Evolutionary conservation across 331 rosid genomes (phyloP).

Genomic region (Quercus lobata): DNA sequence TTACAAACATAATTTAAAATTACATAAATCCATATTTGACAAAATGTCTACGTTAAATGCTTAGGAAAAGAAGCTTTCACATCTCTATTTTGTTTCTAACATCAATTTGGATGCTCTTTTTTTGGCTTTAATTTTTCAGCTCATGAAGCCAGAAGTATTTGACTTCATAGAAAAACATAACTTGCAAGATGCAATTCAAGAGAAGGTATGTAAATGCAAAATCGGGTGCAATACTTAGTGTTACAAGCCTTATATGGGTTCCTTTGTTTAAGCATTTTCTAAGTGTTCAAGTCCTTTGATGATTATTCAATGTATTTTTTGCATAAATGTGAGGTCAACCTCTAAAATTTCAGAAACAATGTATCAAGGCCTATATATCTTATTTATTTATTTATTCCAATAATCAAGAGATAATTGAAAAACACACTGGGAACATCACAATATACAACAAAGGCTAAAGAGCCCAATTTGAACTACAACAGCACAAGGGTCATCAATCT

Average conservation of each 20-base stretch:
- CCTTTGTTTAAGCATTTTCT: background rate
- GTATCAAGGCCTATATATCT: conserved; percentile 1
- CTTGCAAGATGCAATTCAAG: conserved; percentile 72
- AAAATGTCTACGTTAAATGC: background rate
- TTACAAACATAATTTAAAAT: no score
- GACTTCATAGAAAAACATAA: conserved; percentile 85
- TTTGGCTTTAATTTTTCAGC: conserved; percentile 54
- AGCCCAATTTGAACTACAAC: no score
- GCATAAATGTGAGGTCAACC: background rate
- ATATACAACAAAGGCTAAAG: no score
- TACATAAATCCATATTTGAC: no score
- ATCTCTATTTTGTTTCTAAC: background rate
- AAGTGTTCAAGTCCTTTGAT: background rate
- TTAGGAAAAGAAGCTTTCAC: background rate
- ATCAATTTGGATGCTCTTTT: conserved; percentile 6
- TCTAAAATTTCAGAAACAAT: conserved; percentile 1
- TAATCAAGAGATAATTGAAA: no score
- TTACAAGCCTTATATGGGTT: background rate
- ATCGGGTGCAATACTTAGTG: background rate
- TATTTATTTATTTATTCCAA: background rate
- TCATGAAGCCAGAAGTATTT: conserved; percentile 84
- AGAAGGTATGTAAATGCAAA: conserved; percentile 56
- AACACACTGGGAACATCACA: no score
- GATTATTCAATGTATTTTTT: background rate
- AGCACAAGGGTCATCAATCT: no score